A percentile compares a stretch with the other conserved stretches of the same genome.
phyloP scores from a whole-genome alignment of 2,329 filamentous ascomycete species.

The Tolypocladium album region DNA sequence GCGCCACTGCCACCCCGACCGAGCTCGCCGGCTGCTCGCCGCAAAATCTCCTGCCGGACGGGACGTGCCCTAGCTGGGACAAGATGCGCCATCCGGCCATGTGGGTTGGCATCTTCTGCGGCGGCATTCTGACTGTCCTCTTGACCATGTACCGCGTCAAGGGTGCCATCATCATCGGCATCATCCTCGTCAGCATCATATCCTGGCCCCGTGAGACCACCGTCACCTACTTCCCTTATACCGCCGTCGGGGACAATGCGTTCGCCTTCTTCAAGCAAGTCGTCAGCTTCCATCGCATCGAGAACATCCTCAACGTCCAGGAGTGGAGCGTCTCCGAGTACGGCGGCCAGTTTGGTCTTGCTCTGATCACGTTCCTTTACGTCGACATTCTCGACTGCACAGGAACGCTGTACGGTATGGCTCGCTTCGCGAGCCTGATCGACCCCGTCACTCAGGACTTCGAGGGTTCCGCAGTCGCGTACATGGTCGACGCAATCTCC shows the following conservation, averaged over 20 bases:
- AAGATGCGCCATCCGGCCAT: constrained; percentile 79
- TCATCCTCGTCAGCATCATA: constrained; percentile 75
- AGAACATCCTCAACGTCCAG: constrained; percentile 57
- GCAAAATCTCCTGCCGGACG: constrained; percentile 28
- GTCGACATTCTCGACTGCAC: constrained; percentile 85
- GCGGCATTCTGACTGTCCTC: constrained; percentile 68
- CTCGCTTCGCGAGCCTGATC: constrained; percentile 68
- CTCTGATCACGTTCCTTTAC: constrained; percentile 81
- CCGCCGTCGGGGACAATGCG: constrained; percentile 50
- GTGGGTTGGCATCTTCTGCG: constrained; percentile 85
- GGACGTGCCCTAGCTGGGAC: constrained; percentile 47
- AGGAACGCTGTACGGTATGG: constrained; percentile 83
- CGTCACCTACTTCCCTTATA: constrained; percentile 76
- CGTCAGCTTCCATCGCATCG: constrained; percentile 72
- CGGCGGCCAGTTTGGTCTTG: constrained; percentile 68
- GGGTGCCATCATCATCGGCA: constrained; percentile 75
- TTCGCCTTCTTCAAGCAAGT: constrained; percentile 88
- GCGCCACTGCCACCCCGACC: constrained; percentile 55
- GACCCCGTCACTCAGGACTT: constrained; percentile 80
- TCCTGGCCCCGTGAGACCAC: constrained; percentile 72
- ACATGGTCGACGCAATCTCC: constrained; percentile 67
- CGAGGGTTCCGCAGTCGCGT: constrained; percentile 73
- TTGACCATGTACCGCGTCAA: constrained; percentile 81
- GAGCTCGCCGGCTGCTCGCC: constrained; percentile 62
- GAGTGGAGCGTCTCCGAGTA: constrained; percentile 61